Conservation (phyloP, 1,139 yeast species). For the Candida frijolesensis region DNA sequence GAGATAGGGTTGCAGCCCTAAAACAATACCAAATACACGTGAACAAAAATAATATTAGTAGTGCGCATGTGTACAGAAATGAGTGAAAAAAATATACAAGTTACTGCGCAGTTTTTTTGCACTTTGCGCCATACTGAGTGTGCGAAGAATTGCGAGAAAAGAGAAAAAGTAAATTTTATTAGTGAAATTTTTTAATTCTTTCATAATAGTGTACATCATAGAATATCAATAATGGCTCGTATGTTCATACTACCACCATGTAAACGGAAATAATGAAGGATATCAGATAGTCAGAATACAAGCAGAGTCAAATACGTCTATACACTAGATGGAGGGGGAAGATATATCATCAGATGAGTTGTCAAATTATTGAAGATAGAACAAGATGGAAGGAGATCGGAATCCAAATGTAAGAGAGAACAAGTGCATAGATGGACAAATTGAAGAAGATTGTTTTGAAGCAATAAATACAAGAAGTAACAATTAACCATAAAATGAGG, state of each 20-base stretch:
- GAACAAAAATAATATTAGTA: not conserved
- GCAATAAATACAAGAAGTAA: too few species aligned
- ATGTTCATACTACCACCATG: constrained; percentile 10
- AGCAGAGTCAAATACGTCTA: not conserved
- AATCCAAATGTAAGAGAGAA: too few species aligned
- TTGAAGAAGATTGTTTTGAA: too few species aligned
- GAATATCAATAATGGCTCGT: constrained; percentile 16
- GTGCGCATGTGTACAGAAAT: not conserved
- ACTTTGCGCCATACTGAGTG: not conserved
- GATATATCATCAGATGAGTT: too few species aligned
- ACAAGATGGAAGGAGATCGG: too few species aligned
- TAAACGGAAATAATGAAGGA: not conserved
- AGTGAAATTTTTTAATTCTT: constrained; percentile 13
- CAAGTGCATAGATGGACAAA: too few species aligned
- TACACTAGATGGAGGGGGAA: too few species aligned
- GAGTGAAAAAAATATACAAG: not conserved
- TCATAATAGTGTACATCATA: constrained; percentile 9
- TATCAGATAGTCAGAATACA: not conserved
- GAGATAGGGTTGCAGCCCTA: constrained; percentile 11
- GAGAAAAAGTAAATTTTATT: constrained; percentile 10
- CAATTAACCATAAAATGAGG: too few species aligned
- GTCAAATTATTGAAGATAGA: too few species aligned
- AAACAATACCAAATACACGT: constrained; percentile 1
- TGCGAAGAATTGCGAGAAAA: not conserved
- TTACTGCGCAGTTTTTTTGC: not conserved